These are phyloP conservation scores for Polychytrium aggregatum DNA, from an alignment of 192 early-diverging fungal genomes.

Conservation along the genomic window DNA sequence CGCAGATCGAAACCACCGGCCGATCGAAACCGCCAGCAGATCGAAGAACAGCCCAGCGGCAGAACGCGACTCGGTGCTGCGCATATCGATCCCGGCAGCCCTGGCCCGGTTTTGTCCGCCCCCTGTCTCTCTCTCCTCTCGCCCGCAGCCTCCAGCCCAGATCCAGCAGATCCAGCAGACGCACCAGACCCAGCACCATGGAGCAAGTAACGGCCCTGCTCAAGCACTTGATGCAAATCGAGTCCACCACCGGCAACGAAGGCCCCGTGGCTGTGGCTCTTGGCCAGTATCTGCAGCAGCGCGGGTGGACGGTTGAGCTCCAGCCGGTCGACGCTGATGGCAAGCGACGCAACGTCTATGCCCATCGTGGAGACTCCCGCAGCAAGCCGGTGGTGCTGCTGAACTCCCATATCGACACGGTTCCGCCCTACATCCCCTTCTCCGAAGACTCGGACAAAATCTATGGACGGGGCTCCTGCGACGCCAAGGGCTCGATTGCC, in stretches of 20 bases:
- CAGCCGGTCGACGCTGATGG: neutral
- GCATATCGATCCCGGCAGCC: too few relatives aligned
- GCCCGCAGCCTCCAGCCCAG: too few relatives aligned
- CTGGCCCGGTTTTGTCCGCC: too few relatives aligned
- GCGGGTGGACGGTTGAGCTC: constrained; percentile 2
- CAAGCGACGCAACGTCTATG: constrained; percentile 1
- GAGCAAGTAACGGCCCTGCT: too few relatives aligned
- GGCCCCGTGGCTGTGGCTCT: neutral
- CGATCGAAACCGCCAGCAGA: too few relatives aligned
- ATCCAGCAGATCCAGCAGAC: too few relatives aligned
- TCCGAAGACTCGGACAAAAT: constrained; percentile 27
- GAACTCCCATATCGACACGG: constrained; percentile 39
- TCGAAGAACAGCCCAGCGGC: too few relatives aligned
- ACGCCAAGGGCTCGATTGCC: constrained; percentile 38
- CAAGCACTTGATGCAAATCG: neutral
- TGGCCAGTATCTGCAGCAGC: neutral
- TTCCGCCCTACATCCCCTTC: constrained; percentile 33
- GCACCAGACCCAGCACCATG: too few relatives aligned
- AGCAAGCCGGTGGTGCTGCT: constrained; percentile 10
- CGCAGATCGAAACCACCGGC: too few relatives aligned
- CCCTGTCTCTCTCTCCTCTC: too few relatives aligned
- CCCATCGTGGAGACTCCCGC: neutral
- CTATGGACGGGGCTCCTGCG: constrained; percentile 28
- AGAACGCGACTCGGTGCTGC: too few relatives aligned
- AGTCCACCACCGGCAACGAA: constrained; percentile 5